phyloP scores from a whole-genome alignment of 179 eudicot species.

The Silene noctiflora region DNA sequence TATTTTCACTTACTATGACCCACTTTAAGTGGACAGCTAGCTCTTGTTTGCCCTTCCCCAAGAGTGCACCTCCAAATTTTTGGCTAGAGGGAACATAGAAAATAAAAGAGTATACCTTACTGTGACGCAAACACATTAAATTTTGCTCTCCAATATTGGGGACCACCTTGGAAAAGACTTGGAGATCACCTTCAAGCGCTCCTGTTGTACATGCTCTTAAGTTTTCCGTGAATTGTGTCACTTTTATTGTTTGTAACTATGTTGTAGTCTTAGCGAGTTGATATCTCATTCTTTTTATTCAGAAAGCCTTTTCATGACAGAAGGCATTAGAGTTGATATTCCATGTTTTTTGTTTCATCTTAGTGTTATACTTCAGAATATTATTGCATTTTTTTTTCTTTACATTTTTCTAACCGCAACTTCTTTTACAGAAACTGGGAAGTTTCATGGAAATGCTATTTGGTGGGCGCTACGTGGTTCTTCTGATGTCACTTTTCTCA shows the following conservation, averaged over 20 bases:
- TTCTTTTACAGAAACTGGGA: constrained; percentile 75
- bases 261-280: background rate
- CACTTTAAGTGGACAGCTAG: too few relatives aligned
- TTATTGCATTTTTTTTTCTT: background rate
- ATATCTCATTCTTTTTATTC: background rate
- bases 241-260: background rate
- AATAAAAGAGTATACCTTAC: too few relatives aligned
- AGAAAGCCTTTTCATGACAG: background rate
- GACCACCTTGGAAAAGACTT: too few relatives aligned
- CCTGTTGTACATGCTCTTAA: background rate
- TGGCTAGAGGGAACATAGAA: too few relatives aligned
- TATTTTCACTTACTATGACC: too few relatives aligned
- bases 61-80: too few relatives aligned
- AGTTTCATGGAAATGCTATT: constrained; percentile 99
- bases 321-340: background rate
- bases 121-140: too few relatives aligned
- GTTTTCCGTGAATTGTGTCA: background rate
- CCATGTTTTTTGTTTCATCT: background rate
- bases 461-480: constrained; percentile 95
- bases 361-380: background rate
- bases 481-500: constrained; percentile 87
- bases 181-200: too few relatives aligned
- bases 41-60: too few relatives aligned
- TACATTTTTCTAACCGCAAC: constrained; percentile 11
- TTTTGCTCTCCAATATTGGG: too few relatives aligned